Evolutionary conservation across 2,329 filamentous ascomycete genomes (phyloP).

Genomic region (Aspergillus fumigatiaffinis): DNA sequence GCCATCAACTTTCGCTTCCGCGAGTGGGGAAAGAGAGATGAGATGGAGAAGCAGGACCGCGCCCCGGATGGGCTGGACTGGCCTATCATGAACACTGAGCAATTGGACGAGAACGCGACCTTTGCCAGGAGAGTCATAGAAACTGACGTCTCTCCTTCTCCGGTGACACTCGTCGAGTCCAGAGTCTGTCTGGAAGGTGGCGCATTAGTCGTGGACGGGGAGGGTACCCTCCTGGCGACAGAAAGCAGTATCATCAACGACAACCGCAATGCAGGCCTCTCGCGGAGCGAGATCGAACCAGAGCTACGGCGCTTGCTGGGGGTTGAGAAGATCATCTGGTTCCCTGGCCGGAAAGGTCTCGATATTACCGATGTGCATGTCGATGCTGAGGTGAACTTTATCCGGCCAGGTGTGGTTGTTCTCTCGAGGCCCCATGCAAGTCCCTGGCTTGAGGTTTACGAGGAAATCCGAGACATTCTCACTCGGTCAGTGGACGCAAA

Average conservation of each 20-base stretch:
- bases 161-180: slow-evolving; percentile 14
- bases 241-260: slow-evolving; percentile 31
- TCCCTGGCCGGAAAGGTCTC: slow-evolving; percentile 25
- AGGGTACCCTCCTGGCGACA: slow-evolving; percentile 32
- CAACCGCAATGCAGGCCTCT: slow-evolving; percentile 26
- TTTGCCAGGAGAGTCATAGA: slow-evolving; percentile 14
- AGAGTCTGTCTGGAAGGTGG: slow-evolving; percentile 27
- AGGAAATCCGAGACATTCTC: slow-evolving; percentile 18
- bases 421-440: slow-evolving; percentile 19
- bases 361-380: slow-evolving; percentile 33
- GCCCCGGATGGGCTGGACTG: slow-evolving; percentile 10
- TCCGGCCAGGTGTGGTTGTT: slow-evolving; percentile 20
- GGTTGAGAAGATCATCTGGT: slow-evolving; percentile 30
- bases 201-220: slow-evolving; percentile 32
- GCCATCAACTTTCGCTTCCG: slow-evolving; percentile 17
- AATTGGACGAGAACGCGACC: slow-evolving; percentile 10
- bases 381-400: slow-evolving; percentile 18
- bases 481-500: slow-evolving; percentile 15
- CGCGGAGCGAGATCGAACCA: slow-evolving; percentile 19
- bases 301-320: slow-evolving; percentile 25
- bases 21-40: slow-evolving; percentile 19
- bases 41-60: slow-evolving; percentile 9
- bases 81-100: slow-evolving; percentile 8
- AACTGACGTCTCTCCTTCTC: slow-evolving; percentile 4
- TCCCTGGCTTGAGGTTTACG: slow-evolving; percentile 14